Evolutionary conservation across 2,329 filamentous ascomycete genomes (phyloP), one percentile per base, ranked within the genome.

Genomic region (Rutstroemia sp.): DNA sequence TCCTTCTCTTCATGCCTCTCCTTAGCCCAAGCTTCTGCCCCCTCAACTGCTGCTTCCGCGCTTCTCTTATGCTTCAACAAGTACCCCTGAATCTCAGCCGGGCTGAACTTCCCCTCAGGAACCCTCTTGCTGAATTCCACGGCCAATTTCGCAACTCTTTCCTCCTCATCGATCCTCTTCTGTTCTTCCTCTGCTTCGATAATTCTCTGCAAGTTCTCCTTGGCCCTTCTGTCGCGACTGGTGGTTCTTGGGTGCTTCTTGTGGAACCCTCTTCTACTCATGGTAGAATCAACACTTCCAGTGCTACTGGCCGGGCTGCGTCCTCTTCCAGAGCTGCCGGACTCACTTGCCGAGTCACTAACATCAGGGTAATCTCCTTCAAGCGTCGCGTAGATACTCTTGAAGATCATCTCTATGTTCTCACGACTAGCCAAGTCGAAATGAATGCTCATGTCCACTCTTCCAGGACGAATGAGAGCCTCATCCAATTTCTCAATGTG

Each of bases 61-160:
- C 75, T 73, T 68, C 78, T 78, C 70, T 86, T 86, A 42, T 82
- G 72, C 70, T 82, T 84, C 42, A 87, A 71, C 55, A 87, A 66
- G 67, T 83, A 87, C 0, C 82, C 83, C 65, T 86, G 83, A 45
- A 87, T 79, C 68, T 86, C 80, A 0, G 84, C 84, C 0, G 84
- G 82, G 38, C 76, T 79, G 58, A 85, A 78, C n/a, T 70, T 69
- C 7, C 70, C 72, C 6, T 72, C 69, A 0, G 81, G 80, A 42
- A 87, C 77, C 47, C 74, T 70, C 7, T 70, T 63, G 1, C 78
- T 76, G 63, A 87, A 87, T 42, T 74, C 65, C 10, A 64, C 60
- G 0, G 80, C 77, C 16, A 83, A 78, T 37, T 75, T 55, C 54
- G 59, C 51, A 8, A 65, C 49, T 44, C 57, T 64, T 17, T 57